Percentiles rank a stretch among this genome's conserved stretches.
These are phyloP conservation scores for Plasmodium cynomolgi DNA, from an alignment of 169 alveolate species.

Conservation along the genomic window DNA sequence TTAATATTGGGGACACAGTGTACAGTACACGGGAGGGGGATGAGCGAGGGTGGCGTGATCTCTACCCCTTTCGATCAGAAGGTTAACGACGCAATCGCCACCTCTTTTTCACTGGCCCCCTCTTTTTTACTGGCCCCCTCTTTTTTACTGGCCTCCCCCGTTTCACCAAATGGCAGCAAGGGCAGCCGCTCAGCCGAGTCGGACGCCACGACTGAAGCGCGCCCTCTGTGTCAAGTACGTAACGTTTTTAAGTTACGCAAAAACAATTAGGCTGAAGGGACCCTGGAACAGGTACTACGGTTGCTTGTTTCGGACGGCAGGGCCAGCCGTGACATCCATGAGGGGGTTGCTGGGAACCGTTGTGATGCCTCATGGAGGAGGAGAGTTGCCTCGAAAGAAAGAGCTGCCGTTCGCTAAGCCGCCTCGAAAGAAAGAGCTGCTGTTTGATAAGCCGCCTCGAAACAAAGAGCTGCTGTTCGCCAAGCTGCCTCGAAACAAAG, in stretches of 20 bases:
- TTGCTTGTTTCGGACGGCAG: conserved; percentile 10
- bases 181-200: not conserved
- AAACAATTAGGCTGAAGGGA: not conserved
- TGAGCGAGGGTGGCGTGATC: not conserved
- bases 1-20: not conserved
- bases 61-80: not conserved
- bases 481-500: not conserved
- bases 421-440: too few relatives aligned
- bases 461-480: not conserved
- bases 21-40: not conserved
- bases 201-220: not conserved
- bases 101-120: too few relatives aligned
- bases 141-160: too few relatives aligned
- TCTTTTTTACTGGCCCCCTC: too few relatives aligned
- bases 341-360: not conserved
- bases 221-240: conserved; percentile 35
- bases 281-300: conserved; percentile 44
- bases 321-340: not conserved
- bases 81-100: not conserved
- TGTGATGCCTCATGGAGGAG: not conserved
- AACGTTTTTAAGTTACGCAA: conserved; percentile 25
- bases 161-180: not conserved
- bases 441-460: not conserved
- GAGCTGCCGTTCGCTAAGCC: too few relatives aligned
- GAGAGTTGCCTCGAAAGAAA: too few relatives aligned